Conservation (phyloP, 2,329 filamentous ascomycete species). For the Paraphoma sp. region DNA sequence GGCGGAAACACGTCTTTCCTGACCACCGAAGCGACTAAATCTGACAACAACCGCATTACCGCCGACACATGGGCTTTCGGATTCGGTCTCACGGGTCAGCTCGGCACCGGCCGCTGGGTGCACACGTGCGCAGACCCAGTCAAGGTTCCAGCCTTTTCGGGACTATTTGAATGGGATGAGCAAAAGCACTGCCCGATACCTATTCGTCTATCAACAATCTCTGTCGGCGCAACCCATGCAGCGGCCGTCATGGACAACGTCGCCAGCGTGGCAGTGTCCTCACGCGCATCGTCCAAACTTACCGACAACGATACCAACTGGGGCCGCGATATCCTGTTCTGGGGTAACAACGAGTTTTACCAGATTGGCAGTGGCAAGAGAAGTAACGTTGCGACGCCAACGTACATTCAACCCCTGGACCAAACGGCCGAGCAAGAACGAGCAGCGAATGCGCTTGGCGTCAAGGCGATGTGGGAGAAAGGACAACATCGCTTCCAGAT, state of each 20-base stretch:
- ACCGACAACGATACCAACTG: conserved; percentile 77
- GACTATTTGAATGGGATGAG: conserved; percentile 88
- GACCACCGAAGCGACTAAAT: conserved; percentile 75
- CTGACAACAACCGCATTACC: conserved; percentile 65
- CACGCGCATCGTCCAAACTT: conserved; percentile 33
- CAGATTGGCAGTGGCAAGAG: conserved; percentile 92
- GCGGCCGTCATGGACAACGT: conserved; percentile 85
- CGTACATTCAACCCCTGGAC: conserved; percentile 81
- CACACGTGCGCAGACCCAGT: conserved; percentile 79
- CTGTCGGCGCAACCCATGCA: conserved; percentile 80
- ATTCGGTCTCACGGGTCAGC: conserved; percentile 79
- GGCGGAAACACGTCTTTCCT: conserved; percentile 90
- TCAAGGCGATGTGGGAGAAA: conserved; percentile 61
- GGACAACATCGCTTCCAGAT: conserved; percentile 81
- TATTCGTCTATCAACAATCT: conserved; percentile 77
- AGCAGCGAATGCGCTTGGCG: conserved; percentile 20
- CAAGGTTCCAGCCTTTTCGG: conserved; percentile 83
- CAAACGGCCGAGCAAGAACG: conserved; percentile 60
- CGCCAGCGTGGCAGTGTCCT: conserved; percentile 67
- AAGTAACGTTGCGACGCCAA: conserved; percentile 77
- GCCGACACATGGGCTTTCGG: conserved; percentile 88
- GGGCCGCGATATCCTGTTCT: conserved; percentile 89
- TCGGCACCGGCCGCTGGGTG: conserved; percentile 89
- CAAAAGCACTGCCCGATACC: conserved; percentile 69
- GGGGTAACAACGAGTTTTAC: conserved; percentile 93